A percentile compares a stretch with the other conserved stretches of the same genome.
These are phyloP conservation scores for Calvatia gigantea DNA, from an alignment of 768 basidiomycete genomes.

Conservation along the genomic window DNA sequence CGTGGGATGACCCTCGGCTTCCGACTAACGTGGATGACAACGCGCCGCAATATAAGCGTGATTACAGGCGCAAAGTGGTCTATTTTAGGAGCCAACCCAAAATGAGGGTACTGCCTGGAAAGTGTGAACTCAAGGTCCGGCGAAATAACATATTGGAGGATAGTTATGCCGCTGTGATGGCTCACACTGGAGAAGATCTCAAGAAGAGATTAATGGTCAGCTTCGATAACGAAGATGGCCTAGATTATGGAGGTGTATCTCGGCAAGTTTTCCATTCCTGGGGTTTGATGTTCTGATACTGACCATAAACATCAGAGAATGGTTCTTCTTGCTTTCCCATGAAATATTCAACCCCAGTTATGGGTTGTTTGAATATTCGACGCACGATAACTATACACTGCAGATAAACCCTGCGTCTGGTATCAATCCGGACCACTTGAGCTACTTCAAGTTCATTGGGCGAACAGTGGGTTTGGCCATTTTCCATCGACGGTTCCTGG, in stretches of 20 bases:
- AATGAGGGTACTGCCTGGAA: slow-evolving; percentile 72
- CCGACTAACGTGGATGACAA: slow-evolving; percentile 81
- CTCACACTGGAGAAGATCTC: slow-evolving; percentile 64
- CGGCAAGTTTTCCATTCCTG: slow-evolving; percentile 37
- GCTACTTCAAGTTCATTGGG: slow-evolving; percentile 82
- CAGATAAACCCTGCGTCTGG: slow-evolving; percentile 77
- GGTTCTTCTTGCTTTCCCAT: slow-evolving; percentile 83
- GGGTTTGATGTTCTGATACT: background rate
- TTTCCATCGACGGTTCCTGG: slow-evolving; percentile 76
- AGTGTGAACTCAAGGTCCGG: slow-evolving; percentile 84
- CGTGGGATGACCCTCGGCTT: slow-evolving; percentile 91
- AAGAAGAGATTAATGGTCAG: slow-evolving; percentile 69
- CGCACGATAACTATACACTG: slow-evolving; percentile 77
- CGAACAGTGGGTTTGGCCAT: slow-evolving; percentile 70
- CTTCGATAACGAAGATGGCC: slow-evolving; percentile 77
- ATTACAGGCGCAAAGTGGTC: slow-evolving; percentile 87
- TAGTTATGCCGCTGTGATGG: slow-evolving; percentile 83
- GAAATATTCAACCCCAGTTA: slow-evolving; percentile 83
- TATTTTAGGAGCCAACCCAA: slow-evolving; percentile 92
- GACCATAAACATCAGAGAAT: slow-evolving; percentile 51
- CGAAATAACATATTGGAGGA: slow-evolving; percentile 83
- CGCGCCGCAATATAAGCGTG: slow-evolving; percentile 94
- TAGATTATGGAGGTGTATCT: slow-evolving; percentile 77
- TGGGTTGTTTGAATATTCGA: slow-evolving; percentile 78
- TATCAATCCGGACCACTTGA: slow-evolving; percentile 73